These are phyloP conservation scores for Bruguiera sexangula DNA, from an alignment of 345 rosid species.

Conservation along the genomic window DNA sequence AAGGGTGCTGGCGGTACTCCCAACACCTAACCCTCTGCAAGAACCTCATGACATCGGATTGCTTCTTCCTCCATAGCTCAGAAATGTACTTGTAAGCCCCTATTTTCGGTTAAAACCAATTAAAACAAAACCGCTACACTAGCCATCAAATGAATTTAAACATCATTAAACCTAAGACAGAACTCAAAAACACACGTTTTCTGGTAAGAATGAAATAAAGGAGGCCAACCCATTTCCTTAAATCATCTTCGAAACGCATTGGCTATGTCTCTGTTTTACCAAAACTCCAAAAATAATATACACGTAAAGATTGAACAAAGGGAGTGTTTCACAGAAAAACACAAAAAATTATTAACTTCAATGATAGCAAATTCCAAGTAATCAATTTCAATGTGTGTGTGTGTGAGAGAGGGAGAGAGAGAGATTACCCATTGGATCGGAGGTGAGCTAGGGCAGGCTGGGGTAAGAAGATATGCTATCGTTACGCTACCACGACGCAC, in stretches of 20 bases:
- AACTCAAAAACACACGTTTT: neutral
- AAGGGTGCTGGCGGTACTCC: constrained; percentile 96
- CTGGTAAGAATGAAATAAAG: no score
- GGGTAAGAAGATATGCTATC: neutral
- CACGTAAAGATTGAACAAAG: no score
- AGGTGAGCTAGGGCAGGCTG: constrained; percentile 1
- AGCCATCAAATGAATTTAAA: no score
- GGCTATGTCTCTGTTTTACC: no score
- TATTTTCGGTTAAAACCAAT: constrained; percentile 16
- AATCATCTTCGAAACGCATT: no score
- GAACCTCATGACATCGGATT: constrained; percentile 97
- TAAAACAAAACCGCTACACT: neutral
- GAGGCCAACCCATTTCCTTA: no score
- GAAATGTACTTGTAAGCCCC: constrained; percentile 97
- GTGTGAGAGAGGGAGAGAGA: neutral
- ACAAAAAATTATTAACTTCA: no score
- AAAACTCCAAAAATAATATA: no score
- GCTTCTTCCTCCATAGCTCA: constrained; percentile 99
- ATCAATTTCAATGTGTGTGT: no score
- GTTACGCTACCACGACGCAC: neutral
- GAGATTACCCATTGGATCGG: constrained; percentile 20
- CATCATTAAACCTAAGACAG: neutral
- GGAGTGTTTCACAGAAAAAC: no score
- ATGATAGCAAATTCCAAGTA: no score
- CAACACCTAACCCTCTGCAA: constrained; percentile 97